Percentiles rank a stretch among this genome's conserved stretches.
These are phyloP conservation scores for Mycena chlorophos DNA, from an alignment of 768 basidiomycete genomes.

Conservation along the genomic window DNA sequence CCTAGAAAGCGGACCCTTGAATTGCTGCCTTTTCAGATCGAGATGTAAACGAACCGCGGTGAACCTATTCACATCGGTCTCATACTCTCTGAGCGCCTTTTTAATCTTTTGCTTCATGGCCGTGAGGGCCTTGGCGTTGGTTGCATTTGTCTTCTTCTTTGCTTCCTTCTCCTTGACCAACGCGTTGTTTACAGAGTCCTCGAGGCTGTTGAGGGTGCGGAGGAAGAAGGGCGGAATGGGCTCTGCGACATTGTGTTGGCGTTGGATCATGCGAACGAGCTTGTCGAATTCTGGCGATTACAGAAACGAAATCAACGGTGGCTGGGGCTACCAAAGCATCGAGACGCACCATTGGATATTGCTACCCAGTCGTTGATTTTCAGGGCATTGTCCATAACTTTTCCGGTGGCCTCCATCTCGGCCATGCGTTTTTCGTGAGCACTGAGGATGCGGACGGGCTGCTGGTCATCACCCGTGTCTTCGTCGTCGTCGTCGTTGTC, in stretches of 20 bases:
- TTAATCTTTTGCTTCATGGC: slow-evolving; percentile 98
- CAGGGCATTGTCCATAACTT: slow-evolving; percentile 88
- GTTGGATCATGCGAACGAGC: slow-evolving; percentile 83
- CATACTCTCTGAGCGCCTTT: slow-evolving; percentile 88
- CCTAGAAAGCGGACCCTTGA: slow-evolving; percentile 51
- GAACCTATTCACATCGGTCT: slow-evolving; percentile 75
- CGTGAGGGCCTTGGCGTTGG: slow-evolving; percentile 89
- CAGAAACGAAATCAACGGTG: no score
- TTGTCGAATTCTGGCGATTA: slow-evolving; percentile 99
- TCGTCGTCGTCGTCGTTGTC: slow-evolving; percentile 50
- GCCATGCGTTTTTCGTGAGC: slow-evolving; percentile 90
- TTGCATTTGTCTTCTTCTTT: slow-evolving; percentile 92
- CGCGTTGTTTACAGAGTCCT: slow-evolving; percentile 70
- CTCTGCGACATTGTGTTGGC: slow-evolving; percentile 82
- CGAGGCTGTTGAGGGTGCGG: slow-evolving; percentile 72
- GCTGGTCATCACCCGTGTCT: slow-evolving; percentile 68
- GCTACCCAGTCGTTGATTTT: slow-evolving; percentile 97
- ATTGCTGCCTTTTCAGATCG: no score
- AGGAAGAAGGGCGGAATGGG: slow-evolving; percentile 86
- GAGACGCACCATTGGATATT: slow-evolving; percentile 82
- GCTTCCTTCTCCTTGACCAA: slow-evolving; percentile 86
- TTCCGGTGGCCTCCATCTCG: slow-evolving; percentile 93
- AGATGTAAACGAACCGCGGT: slow-evolving; percentile 56
- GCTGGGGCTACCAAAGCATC: no score
- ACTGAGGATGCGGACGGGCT: slow-evolving; percentile 75